These are phyloP conservation scores for Populus tremula DNA, from an alignment of 345 rosid genomes.

Conservation along the genomic window DNA sequence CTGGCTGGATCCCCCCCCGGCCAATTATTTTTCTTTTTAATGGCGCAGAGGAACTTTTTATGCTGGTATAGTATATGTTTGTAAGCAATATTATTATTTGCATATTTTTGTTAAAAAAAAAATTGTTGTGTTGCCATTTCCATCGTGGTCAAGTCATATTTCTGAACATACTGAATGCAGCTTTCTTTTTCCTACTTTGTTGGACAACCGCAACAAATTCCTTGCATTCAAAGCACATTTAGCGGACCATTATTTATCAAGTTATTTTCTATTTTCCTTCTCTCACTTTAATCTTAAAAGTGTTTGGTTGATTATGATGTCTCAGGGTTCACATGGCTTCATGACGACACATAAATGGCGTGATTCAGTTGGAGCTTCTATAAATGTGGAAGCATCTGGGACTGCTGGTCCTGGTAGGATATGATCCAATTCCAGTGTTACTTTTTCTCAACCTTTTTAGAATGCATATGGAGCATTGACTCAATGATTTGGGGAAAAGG, in stretches of 20 bases:
- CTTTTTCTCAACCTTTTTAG: neutral
- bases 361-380: slow-evolving; percentile 79
- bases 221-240: slow-evolving; percentile 11
- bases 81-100: neutral
- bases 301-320: slow-evolving; percentile 25
- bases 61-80: slow-evolving; percentile 51
- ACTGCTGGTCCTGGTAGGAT: slow-evolving; percentile 83
- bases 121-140: neutral
- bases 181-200: neutral
- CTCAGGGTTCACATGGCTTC: slow-evolving; percentile 95
- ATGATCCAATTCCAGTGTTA: neutral
- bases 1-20: slow-evolving; percentile 78
- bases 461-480: neutral
- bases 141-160: neutral
- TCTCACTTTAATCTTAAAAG: slow-evolving; percentile 11
- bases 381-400: slow-evolving; percentile 97
- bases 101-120: neutral
- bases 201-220: neutral
- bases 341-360: slow-evolving; percentile 81
- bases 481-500: neutral
- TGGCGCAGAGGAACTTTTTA: slow-evolving; percentile 92
- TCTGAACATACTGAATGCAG: neutral
- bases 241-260: slow-evolving; percentile 2
- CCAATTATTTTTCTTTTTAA: slow-evolving; percentile 91
- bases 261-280: slow-evolving; percentile 13